phyloP scores from a whole-genome alignment of 2,329 filamentous ascomycete genomes.

The Diaporthe capsici region DNA sequence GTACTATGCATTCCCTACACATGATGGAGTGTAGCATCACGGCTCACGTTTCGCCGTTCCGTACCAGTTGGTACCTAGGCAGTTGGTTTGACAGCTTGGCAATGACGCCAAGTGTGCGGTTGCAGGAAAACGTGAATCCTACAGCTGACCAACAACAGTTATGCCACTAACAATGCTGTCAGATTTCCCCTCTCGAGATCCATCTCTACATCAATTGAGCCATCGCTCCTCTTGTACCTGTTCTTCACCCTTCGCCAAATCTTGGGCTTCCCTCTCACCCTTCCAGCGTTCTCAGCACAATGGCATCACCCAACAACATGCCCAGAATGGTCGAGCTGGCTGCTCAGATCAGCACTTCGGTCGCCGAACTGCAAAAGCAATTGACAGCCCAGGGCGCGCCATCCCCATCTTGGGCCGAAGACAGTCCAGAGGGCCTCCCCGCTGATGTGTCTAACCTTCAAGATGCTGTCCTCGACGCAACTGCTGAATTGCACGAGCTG shows the following conservation, averaged over 20 bases:
- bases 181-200: too few relatives aligned
- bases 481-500: constrained; percentile 15
- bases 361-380: background rate
- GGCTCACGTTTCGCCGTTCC: too few relatives aligned
- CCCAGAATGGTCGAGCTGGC: constrained; percentile 18
- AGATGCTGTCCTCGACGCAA: constrained; percentile 16
- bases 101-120: too few relatives aligned
- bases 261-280: too few relatives aligned
- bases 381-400: background rate
- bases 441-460: background rate
- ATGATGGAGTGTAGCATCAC: too few relatives aligned
- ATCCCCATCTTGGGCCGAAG: constrained; percentile 6
- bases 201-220: background rate
- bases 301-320: background rate
- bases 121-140: too few relatives aligned
- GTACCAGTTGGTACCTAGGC: too few relatives aligned
- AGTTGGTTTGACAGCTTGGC: too few relatives aligned
- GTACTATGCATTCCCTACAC: too few relatives aligned
- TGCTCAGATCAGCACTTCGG: constrained; percentile 10
- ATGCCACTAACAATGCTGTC: too few relatives aligned
- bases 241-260: background rate
- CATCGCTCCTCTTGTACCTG: background rate
- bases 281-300: background rate
- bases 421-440: background rate
- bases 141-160: too few relatives aligned